Evolutionary conservation across 2,329 filamentous ascomycete species (phyloP), one percentile per base, ranked within the genome.

Genomic region (Pseudodiploospora longispora): DNA sequence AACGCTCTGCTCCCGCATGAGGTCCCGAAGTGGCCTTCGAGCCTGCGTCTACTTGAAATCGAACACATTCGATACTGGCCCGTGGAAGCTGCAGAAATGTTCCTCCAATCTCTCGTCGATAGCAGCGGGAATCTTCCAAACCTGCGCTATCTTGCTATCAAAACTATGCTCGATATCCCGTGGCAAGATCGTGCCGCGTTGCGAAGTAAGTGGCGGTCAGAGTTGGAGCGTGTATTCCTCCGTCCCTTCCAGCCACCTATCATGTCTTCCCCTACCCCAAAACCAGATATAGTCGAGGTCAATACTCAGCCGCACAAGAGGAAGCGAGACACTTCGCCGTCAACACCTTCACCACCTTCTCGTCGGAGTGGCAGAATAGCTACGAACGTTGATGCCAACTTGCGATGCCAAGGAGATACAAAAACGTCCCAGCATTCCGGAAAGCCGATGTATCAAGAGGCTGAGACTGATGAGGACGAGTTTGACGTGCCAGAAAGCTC

Each of bases 111-210:
- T 10, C 70, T 97, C 2, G 75, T 91, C 27, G 75, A 89, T 46
- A 80, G 78, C 40, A 87, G 89, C 1, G 68, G 74, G 1, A 64
- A 74, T 3, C 62, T 97, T 27, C 77, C 73, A 0, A 68, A 80
- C 46, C 73, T 97, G 27, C 82, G 88, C 6, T 71, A 75, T 36
- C 67, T 96, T 8, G 73, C 77, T 2, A 76, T 96, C 52, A 86
- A 83, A 55, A 82, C 84, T 1, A 91, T 88, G 62, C 70, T 96
- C 39, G 80, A 90, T 56, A 76, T 81, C 38, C 82, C 85, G 8
- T 95, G 89, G 87, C 82, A 88, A 49, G 80, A 88, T 57, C 80
- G 91, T 36, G 85, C 85, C 12, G 75, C 75, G n/a, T 83, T 96
- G 56, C 78, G 90, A 34, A 80, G 84, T 52, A 77, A 79, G 51